Evolutionary conservation across 1,284 basidiomycete genomes (phyloP).

Genomic region (Sphaerobolus stellatus): DNA sequence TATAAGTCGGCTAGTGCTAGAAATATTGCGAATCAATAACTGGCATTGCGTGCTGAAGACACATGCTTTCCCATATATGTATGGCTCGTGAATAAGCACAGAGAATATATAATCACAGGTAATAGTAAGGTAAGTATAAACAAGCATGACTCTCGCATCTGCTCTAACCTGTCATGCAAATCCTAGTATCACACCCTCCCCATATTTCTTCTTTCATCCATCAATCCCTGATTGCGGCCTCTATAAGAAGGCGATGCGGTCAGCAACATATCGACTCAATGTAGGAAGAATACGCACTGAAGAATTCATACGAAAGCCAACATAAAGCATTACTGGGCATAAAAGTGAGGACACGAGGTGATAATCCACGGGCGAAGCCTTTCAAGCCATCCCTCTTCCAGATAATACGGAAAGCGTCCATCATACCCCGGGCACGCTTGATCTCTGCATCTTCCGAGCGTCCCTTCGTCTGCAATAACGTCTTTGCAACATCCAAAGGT

Average conservation of each 20-base stretch:
- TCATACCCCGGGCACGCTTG: conserved; percentile 80
- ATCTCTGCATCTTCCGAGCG: conserved; percentile 81
- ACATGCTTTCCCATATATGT: too few relatives aligned
- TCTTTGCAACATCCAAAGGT: conserved; percentile 98
- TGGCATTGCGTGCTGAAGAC: too few relatives aligned
- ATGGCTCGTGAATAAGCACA: too few relatives aligned
- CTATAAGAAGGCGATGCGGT: conserved; percentile 8
- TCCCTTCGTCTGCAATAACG: conserved; percentile 92
- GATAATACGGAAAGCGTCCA: conserved; percentile 88
- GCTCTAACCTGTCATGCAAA: too few relatives aligned
- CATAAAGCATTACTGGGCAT: conserved; percentile 98
- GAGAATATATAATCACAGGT: too few relatives aligned
- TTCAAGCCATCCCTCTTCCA: conserved; percentile 80
- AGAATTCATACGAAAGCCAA: conserved; percentile 97
- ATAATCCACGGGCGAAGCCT: conserved; percentile 86
- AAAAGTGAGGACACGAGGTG: conserved; percentile 91
- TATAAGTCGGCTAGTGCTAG: too few relatives aligned
- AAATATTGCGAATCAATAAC: too few relatives aligned
- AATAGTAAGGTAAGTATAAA: too few relatives aligned
- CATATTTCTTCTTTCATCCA: too few relatives aligned
- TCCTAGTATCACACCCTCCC: too few relatives aligned
- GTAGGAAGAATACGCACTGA: conserved; percentile 63
- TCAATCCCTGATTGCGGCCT: conserved; percentile 24
- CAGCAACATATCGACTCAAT: background rate
- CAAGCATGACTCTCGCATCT: too few relatives aligned